Evolutionary conservation across 345 rosid genomes (phyloP), one percentile per base, ranked within the genome.

Genomic region (Diplotaxis tenuifolia): DNA sequence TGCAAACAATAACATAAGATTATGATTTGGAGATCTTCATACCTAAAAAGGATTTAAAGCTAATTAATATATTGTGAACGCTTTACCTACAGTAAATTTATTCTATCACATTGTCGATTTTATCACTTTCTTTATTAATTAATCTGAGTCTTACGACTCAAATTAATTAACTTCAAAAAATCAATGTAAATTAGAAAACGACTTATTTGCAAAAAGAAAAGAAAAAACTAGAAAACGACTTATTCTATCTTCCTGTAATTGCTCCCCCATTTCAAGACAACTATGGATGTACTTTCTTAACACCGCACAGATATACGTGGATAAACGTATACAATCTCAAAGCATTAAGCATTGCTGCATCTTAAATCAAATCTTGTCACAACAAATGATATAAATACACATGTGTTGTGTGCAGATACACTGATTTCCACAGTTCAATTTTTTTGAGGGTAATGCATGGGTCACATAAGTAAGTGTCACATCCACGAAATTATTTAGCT

Each of bases 1-100:
- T 75, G 78, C 78, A 67, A 75, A 75, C 68, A 75, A 69, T 29
- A 55, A 65, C 79, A 69, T 69, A 75, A 75, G 65, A 62, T 68
- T 68, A 68, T 62, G 79, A 23, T 9, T n/a, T 61, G 19, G 21
- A 61, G 45, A 67, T 68, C 65, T 42, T 56, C 68, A 23, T 34
- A 49, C 67, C 54, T 23, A 58, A 47, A 7, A 74, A 22, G 7
- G 67, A 57, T 58, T 12, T 9, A 52, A 47, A 47, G 53, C 67
- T 25, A 25, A 25, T 25, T 25, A 1, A 25, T 25, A 25, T 3
- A 25, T 9, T 52, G 27, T 21, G 19, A 53, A 53, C 57, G 6
- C n/a, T 11, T 53, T 53, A 20, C 23, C n/a, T n/a, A n/a, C n/a
- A n/a, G 14, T n/a, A 31, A 8, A 29, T 1, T 58, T 29, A 4